These are phyloP conservation scores for Calvatia gigantea DNA, from an alignment of 768 basidiomycete genomes.

Conservation along the genomic window DNA sequence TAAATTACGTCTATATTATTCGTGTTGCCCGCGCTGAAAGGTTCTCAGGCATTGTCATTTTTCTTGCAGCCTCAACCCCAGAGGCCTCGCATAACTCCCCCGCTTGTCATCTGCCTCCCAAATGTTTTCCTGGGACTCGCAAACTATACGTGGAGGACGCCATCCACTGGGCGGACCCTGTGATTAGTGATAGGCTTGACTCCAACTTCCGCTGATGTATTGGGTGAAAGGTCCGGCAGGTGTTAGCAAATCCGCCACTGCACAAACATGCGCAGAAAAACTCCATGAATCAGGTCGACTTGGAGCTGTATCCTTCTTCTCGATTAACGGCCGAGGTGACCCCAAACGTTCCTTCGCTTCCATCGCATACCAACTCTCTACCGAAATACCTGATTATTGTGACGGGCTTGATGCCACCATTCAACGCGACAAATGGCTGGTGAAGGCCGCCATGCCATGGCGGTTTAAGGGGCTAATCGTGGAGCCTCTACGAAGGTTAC, in stretches of 20 bases:
- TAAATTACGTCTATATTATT: too few relatives aligned
- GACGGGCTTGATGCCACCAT: not conserved
- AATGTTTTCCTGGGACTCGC: constrained; percentile 2
- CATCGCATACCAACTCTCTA: not conserved
- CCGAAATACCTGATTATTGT: not conserved
- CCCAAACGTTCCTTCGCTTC: not conserved
- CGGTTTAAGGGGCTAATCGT: constrained; percentile 1
- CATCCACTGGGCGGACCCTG: not conserved
- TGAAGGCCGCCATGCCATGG: not conserved
- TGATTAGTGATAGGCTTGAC: not conserved
- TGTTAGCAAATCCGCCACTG: not conserved
- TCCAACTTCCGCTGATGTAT: not conserved
- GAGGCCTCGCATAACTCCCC: not conserved
- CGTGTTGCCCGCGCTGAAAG: not conserved
- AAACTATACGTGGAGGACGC: not conserved
- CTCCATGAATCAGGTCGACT: not conserved
- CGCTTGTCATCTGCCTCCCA: not conserved
- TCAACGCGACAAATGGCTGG: not conserved
- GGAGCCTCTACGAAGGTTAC: not conserved
- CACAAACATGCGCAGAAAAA: not conserved
- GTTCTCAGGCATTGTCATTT: not conserved
- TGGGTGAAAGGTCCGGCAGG: constrained; percentile 3
- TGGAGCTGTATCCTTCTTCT: constrained; percentile 1
- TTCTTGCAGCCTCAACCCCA: not conserved
- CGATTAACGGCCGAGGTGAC: not conserved